Base-by-base conservation (phyloP, 139 green algal genomes). In the Volvox africanus region DNA sequence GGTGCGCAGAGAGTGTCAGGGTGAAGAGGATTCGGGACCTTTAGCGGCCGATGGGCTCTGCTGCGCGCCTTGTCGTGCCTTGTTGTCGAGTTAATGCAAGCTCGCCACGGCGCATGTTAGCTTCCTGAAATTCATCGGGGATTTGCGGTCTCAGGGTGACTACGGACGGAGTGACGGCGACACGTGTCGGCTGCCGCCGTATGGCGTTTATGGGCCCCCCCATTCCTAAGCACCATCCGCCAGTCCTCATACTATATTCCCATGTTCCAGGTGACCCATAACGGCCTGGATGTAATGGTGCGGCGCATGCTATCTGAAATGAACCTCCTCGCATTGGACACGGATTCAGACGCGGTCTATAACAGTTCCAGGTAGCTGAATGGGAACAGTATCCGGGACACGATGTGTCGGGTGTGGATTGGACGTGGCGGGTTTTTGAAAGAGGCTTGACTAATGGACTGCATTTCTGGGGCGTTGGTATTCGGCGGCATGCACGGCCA, bases 241-340 rank as follows among this genome's bases (percentile, higher is more conserved):
- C 44, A 55, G 44, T 55, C 5, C 44, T 55, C 9, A 55, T 9
- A 55, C 44, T 55, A 9, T n/a, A n/a, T n/a, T 55, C 44, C 44
- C 44, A 9, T 55, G 9, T 55, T 55, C 44, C 35, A 86, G 80
- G 80, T 86, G 80, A 86, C 89, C 0, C 89, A 92, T 69, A 89
- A 88, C 82, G 89, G 89, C 0, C 33, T 92, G 82, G 89, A 92
- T 20, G 82, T 81, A 1, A 89, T 92, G 82, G 65, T 89, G 13
- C 81, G 89, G 14, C 73, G 89, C 16, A 55, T 92, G 71, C 62
- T 92, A 0, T 26, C 19, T 1, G 89, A 92, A 65, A 86, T 92
- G 81, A n/a, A 32, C 6, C 75, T 92, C 21, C n/a, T 92, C 28
- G 30, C 68, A 1, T 24, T 55, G 11, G 89, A 92, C 62, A 61